A percentile compares a stretch with the other conserved stretches of the same genome.
Conservation (phyloP, 345 rosid species). For the Citrus cavaleriei region DNA sequence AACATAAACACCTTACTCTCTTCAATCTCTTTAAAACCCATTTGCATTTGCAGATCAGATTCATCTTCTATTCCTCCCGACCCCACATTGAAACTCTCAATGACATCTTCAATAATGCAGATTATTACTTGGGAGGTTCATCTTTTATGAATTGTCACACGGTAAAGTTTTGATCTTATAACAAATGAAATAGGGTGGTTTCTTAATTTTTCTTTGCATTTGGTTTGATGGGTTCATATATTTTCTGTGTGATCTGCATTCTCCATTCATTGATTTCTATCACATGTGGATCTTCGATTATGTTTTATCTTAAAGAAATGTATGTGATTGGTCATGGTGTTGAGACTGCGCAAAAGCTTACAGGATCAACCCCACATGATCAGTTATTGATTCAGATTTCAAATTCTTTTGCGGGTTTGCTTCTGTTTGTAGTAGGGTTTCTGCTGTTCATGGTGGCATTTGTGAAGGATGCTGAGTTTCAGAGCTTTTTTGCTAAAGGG, state of each 20-base stretch:
- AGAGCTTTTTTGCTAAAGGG: slow-evolving; percentile 40
- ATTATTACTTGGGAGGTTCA: neutral
- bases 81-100: slow-evolving; percentile 22
- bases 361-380: slow-evolving; percentile 42
- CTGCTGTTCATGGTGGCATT: slow-evolving; percentile 42
- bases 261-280: slow-evolving; percentile 31
- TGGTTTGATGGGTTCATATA: slow-evolving; percentile 19
- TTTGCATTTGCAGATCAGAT: slow-evolving; percentile 19
- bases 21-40: neutral
- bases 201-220: neutral
- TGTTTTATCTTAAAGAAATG: slow-evolving; percentile 39
- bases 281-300: slow-evolving; percentile 29
- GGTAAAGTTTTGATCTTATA: neutral
- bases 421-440: slow-evolving; percentile 31
- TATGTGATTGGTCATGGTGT: slow-evolving; percentile 30
- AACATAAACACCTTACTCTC: neutral
- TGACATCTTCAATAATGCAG: neutral
- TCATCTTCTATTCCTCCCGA: neutral
- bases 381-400: slow-evolving; percentile 36
- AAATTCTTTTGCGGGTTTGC: slow-evolving; percentile 40
- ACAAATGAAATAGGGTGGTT: neutral
- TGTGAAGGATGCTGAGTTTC: slow-evolving; percentile 32
- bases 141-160: neutral
- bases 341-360: slow-evolving; percentile 30
- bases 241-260: slow-evolving; percentile 37